A percentile compares a stretch with the other conserved stretches of the same genome.
Evolutionary conservation across 179 eudicot genomes (phyloP).

Genomic region (Actinidia polygama): DNA sequence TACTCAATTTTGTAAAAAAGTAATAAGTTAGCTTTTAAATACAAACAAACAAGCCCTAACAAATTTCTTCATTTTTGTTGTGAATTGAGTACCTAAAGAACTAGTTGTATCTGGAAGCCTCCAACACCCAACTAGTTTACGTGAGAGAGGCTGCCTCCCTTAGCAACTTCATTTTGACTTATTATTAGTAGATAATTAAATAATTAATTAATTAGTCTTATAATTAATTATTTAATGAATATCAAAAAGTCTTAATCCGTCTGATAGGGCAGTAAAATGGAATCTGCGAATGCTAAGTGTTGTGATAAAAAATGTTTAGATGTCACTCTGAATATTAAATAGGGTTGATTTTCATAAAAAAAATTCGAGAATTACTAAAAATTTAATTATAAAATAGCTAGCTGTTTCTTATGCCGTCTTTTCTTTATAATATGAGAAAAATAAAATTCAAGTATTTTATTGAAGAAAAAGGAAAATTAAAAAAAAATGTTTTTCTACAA

Average conservation of each 20-base stretch:
- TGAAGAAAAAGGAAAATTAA: too few relatives aligned
- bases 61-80: background rate
- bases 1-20: too few relatives aligned
- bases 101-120: background rate
- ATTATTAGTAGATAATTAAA: background rate
- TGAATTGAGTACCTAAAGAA: background rate
- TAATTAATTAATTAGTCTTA: background rate
- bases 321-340: background rate
- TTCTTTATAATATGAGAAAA: background rate
- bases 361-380: background rate
- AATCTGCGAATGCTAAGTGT: background rate
- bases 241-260: background rate
- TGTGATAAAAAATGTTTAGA: background rate
- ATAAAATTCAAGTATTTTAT: too few relatives aligned
- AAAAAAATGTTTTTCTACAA: too few relatives aligned
- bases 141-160: conserved; percentile 5
- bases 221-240: background rate
- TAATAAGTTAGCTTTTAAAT: too few relatives aligned
- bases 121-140: conserved; percentile 4
- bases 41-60: too few relatives aligned
- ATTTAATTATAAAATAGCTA: background rate
- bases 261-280: background rate
- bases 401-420: background rate
- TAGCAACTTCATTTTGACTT: background rate
- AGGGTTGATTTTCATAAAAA: background rate